Base-by-base conservation (phyloP, 768 basidiomycete genomes). In the Termitomyces sp. region DNA sequence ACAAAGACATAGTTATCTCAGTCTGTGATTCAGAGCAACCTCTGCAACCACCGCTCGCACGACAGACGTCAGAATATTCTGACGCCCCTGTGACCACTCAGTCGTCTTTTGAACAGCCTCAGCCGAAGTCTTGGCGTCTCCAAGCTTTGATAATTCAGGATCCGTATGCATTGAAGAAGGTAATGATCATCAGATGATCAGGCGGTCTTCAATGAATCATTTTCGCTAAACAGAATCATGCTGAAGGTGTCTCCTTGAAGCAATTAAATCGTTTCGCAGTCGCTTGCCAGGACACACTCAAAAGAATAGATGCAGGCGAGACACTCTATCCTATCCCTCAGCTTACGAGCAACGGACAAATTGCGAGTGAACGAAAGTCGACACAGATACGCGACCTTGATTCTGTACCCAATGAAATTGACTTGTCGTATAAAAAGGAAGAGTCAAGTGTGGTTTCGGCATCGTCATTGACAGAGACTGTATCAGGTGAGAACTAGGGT, bases 111-210 rank as follows among this genome's bases (percentile, higher is more conserved):
- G 24, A 16, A 16, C 18, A 16, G 12, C 28, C 34, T 51, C 39
- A 48, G 28, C 58, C 59, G 24, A 20, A 34, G 41, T 52, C 24
- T 44, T 67, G 61, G 63, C 20, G 26, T 51, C 28, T 24, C 7
- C 65, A 64, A 29, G 58, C 60, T 29, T 49, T 70, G 28, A 59
- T 68, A 16, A 54, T 71, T 4, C 63, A 47, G 42, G 70, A 71
- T 61, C 66, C 68, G 1, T 66, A 64, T 47, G 54, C 64, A 18
- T 41, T 29, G 2, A 63, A 57, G 6, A 47, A 62, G 47, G 64
- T 61, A 49, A 36, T 13, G 28, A 34, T 42, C 18, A 13, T 31
- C 2, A 4, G 15, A 24, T 12, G 7, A 20, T 31, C 26, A 34
- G 7, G 12, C 41, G n/a, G 20, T 15, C 15, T 4, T 31, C 20